phyloP scores from a whole-genome alignment of 495 filamentous ascomycete genomes.

The Gamarada debralockiae region DNA sequence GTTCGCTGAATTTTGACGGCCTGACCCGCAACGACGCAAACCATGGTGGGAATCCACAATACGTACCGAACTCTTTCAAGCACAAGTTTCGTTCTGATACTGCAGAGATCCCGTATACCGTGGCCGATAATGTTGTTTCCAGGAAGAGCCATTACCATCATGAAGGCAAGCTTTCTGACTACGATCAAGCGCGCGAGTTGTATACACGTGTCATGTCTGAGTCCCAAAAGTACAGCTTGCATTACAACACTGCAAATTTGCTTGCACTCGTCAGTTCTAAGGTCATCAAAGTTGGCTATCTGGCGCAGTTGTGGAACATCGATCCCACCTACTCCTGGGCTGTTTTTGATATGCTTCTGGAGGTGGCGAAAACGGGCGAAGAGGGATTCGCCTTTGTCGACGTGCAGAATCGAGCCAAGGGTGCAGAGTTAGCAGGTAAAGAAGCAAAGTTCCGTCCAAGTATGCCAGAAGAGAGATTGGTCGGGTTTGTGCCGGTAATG shows the following conservation, averaged over 20 bases:
- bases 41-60: constrained; percentile 47
- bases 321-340: constrained; percentile 41
- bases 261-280: constrained; percentile 38
- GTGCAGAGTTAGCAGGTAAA: constrained; percentile 36
- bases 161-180: no score
- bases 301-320: constrained; percentile 51
- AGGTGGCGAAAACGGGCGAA: constrained; percentile 14
- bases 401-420: constrained; percentile 33
- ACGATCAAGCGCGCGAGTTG: no score
- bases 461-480: no score
- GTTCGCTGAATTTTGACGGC: constrained; percentile 44
- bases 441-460: constrained; percentile 37
- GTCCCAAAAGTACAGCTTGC: no score
- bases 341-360: constrained; percentile 41
- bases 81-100: constrained; percentile 52
- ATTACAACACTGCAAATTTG: constrained; percentile 44
- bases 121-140: no score
- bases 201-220: no score
- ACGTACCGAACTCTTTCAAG: constrained; percentile 51
- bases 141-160: no score
- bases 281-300: constrained; percentile 43
- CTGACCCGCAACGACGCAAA: constrained; percentile 41
- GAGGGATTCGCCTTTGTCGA: constrained; percentile 39
- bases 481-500: no score
- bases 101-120: constrained; percentile 48